A percentile compares a stretch with the other conserved stretches of the same genome.
Conservation (phyloP, 1,284 basidiomycete species). For the Chalciporus piperatoides region DNA sequence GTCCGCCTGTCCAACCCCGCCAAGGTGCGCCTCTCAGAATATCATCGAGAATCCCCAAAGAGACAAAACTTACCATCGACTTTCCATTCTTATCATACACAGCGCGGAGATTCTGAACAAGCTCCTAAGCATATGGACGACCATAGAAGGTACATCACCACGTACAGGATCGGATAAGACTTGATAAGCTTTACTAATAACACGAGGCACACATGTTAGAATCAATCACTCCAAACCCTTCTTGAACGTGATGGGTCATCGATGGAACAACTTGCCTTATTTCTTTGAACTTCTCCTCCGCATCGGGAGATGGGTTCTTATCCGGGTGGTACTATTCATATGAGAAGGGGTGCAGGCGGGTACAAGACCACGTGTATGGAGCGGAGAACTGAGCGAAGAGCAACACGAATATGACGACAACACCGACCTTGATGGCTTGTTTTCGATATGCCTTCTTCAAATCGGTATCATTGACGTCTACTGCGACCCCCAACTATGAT, state of each 20-base stretch:
- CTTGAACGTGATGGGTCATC: slow-evolving; percentile 10
- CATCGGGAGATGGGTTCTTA: slow-evolving; percentile 85
- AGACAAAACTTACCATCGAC: slow-evolving; percentile 56
- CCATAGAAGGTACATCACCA: slow-evolving; percentile 16
- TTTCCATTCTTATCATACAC: slow-evolving; percentile 97
- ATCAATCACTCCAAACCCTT: slow-evolving; percentile 20
- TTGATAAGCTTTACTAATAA: slow-evolving; percentile 82
- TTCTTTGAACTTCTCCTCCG: slow-evolving; percentile 92
- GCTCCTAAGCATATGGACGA: slow-evolving; percentile 18
- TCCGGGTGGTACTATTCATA: slow-evolving; percentile 82
- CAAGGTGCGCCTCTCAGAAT: slow-evolving; percentile 1
- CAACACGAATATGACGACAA: background rate
- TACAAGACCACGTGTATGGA: background rate
- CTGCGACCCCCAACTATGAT: slow-evolving; percentile 43
- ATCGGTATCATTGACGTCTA: slow-evolving; percentile 62
- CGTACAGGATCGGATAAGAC: slow-evolving; percentile 80
- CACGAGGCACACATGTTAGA: slow-evolving; percentile 22
- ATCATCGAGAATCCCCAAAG: slow-evolving; percentile 6
- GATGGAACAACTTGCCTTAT: slow-evolving; percentile 59
- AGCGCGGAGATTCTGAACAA: slow-evolving; percentile 70
- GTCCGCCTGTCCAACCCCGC: slow-evolving; percentile 47
- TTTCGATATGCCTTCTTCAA: slow-evolving; percentile 97
- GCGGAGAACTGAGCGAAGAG: slow-evolving; percentile 2
- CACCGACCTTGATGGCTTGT: slow-evolving; percentile 85
- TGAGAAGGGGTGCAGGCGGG: background rate